Base-by-base conservation (phyloP, 768 basidiomycete genomes). In the Tephrocybe sp. region DNA sequence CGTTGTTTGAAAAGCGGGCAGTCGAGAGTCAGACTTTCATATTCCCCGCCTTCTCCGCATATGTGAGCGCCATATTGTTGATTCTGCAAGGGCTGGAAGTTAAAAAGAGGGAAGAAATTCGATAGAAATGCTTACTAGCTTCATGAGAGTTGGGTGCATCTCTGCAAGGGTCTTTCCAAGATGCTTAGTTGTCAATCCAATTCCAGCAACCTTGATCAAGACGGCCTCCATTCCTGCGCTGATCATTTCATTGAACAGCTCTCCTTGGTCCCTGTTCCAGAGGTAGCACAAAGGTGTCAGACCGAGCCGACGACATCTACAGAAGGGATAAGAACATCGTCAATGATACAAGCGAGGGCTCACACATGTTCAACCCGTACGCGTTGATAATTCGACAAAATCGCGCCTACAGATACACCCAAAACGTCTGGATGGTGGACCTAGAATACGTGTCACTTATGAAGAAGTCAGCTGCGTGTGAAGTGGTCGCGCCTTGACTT, bases 21-120 rank as follows among this genome's bases (percentile, higher is more conserved):
- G 57, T 97, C 91, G 11, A 94, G 71, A 1, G 96, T 98, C 49
- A 98, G 72, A 0, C 87, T 91, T 64, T 99, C 97, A 67, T 98
- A 99, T 70, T 99, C 97, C 2, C 97, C 97, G 1, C 97, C 97
- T 70, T 99, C 97, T 9, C 97, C 97, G 54, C 96, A 98, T 1
- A 96, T 79, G 63, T 99, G 97, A 0, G 88, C 86, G 4, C 94
- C 94, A 59, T 93, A 99, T 22, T 82, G 68, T 9, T 69, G 62
- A 63, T 95, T 92, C 92, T 93, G 55, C 2, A 28, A 5, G 32
- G 32, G 16, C 27, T 43, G 18, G 34, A 12, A 38, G 27, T 24
- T 25, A 28, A 47, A 24, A 44, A 32, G 18, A 24, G 16, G 24
- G 26, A 22, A 31, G 30, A 11, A 25, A 25, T 7, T 47, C 22